phyloP scores from a whole-genome alignment of 2,329 filamentous ascomycete species.

The Trichoderma sp. region DNA sequence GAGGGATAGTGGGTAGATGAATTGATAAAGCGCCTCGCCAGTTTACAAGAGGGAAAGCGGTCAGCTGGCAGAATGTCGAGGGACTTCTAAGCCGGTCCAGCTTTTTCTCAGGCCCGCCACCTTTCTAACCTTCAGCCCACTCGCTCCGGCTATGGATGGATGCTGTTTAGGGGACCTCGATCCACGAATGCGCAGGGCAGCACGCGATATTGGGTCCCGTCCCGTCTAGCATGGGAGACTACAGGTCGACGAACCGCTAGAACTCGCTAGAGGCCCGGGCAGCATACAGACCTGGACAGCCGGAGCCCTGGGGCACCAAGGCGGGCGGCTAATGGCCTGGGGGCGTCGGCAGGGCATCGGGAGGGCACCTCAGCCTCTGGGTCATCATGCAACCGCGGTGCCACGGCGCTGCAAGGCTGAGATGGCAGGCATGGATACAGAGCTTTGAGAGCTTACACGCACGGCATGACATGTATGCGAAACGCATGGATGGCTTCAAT shows the following conservation, averaged over 20 bases:
- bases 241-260: conserved; percentile 1
- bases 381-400: conserved; percentile 3
- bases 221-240: neutral
- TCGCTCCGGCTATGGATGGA: neutral
- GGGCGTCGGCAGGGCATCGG: neutral
- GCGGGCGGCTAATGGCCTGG: neutral
- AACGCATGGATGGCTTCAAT: neutral
- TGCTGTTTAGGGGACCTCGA: conserved; percentile 14
- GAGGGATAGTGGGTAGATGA: neutral
- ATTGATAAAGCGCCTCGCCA: neutral
- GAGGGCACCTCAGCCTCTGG: neutral
- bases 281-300: neutral
- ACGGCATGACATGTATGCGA: neutral
- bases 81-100: neutral
- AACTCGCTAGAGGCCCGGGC: neutral
- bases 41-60: conserved; percentile 15
- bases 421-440: neutral
- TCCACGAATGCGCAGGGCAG: neutral
- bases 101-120: conserved; percentile 11
- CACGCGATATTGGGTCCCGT: conserved; percentile 1
- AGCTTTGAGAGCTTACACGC: neutral
- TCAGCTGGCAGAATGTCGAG: conserved; percentile 27
- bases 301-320: neutral
- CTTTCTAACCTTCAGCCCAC: neutral
- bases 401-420: conserved; percentile 24